phyloP scores from a whole-genome alignment of 2,329 filamentous ascomycete genomes.

The Dryadomyces sulphureus region DNA sequence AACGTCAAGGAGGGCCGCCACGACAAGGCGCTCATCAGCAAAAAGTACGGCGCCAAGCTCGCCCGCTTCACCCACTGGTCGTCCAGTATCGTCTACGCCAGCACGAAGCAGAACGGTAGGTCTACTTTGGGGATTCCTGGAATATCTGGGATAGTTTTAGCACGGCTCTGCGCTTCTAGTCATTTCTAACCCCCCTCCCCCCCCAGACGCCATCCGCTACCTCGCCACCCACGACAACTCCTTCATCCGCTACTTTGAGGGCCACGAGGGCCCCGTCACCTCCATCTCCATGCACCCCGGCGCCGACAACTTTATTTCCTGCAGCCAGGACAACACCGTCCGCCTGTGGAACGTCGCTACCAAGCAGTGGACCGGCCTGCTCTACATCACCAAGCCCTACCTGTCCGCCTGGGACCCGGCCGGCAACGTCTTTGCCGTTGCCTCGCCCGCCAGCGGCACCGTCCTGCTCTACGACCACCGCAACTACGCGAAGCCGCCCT shows the following conservation, averaged over 20 bases:
- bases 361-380: constrained; percentile 62
- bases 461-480: constrained; percentile 85
- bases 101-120: constrained; percentile 80
- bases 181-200: not conserved
- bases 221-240: constrained; percentile 89
- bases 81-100: constrained; percentile 86
- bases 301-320: constrained; percentile 82
- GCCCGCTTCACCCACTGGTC: constrained; percentile 89
- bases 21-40: constrained; percentile 78
- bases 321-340: constrained; percentile 79
- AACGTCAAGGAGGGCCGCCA: constrained; percentile 82
- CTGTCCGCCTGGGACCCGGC: constrained; percentile 86
- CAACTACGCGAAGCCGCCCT: constrained; percentile 85
- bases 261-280: constrained; percentile 75
- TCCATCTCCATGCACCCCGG: constrained; percentile 72
- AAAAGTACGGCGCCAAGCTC: constrained; percentile 92
- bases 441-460: constrained; percentile 62
- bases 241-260: constrained; percentile 91
- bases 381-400: constrained; percentile 68
- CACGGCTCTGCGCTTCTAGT: not conserved
- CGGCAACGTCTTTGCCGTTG: constrained; percentile 81
- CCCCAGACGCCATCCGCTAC: constrained; percentile 63
- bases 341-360: constrained; percentile 80
- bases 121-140: not conserved
- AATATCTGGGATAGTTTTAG: too few relatives aligned